These are phyloP conservation scores for Hanseniaspora lindneri DNA, from an alignment of 805 yeast species.

Conservation along the genomic window DNA sequence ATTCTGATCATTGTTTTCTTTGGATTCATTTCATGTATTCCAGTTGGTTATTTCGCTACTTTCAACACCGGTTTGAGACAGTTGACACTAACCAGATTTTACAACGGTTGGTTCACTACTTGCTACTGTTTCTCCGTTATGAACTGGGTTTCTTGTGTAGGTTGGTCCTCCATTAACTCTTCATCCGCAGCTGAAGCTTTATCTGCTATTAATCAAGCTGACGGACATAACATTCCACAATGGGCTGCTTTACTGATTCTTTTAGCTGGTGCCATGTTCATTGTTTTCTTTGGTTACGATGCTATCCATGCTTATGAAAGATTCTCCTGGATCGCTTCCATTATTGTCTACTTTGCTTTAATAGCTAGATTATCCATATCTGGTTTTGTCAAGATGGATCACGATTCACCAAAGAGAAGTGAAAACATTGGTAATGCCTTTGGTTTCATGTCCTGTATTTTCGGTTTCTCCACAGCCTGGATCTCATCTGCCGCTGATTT, in stretches of 20 bases:
- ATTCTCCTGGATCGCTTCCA: slow-evolving; percentile 79
- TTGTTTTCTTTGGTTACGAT: slow-evolving; percentile 75
- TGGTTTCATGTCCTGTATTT: slow-evolving; percentile 73
- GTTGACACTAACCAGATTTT: slow-evolving; percentile 66
- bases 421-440: slow-evolving; percentile 61
- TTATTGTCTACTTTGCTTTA: slow-evolving; percentile 59
- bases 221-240: slow-evolving; percentile 49
- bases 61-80: slow-evolving; percentile 90
- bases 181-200: slow-evolving; percentile 80
- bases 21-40: slow-evolving; percentile 55
- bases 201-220: slow-evolving; percentile 52
- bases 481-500: slow-evolving; percentile 89
- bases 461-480: slow-evolving; percentile 92
- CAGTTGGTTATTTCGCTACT: slow-evolving; percentile 72
- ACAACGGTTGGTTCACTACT: slow-evolving; percentile 64
- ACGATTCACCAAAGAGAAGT: slow-evolving; percentile 40
- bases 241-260: slow-evolving; percentile 84
- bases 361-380: slow-evolving; percentile 65
- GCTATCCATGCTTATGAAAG: slow-evolving; percentile 73
- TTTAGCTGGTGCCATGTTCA: slow-evolving; percentile 52
- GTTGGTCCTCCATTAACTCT: slow-evolving; percentile 91
- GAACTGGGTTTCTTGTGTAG: slow-evolving; percentile 76
- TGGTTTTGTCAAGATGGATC: slow-evolving; percentile 49
- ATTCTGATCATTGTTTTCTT: slow-evolving; percentile 61
- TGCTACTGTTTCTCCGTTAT: slow-evolving; percentile 58